Evolutionary conservation across 805 yeast species (phyloP).

Genomic region (Ogataea zsoltii): DNA sequence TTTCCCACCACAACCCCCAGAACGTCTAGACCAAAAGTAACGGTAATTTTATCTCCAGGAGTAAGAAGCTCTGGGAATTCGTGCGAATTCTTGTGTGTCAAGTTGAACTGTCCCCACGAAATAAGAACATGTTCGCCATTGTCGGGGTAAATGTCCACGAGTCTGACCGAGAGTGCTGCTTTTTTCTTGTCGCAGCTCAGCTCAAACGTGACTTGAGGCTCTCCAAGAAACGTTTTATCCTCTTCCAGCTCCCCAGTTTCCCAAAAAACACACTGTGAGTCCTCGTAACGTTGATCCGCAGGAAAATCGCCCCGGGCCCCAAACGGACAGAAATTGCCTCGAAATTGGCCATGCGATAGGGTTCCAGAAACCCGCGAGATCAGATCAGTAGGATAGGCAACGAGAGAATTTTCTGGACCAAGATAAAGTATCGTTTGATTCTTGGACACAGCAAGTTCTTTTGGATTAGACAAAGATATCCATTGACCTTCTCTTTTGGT

Average conservation of each 20-base stretch:
- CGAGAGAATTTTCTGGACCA: constrained; percentile 7
- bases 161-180: constrained; percentile 39
- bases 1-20: constrained; percentile 34
- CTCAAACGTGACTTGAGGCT: constrained; percentile 33
- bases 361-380: not conserved
- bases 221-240: constrained; percentile 36
- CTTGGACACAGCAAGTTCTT: constrained; percentile 7
- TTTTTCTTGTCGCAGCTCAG: constrained; percentile 36
- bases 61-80: constrained; percentile 38
- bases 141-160: constrained; percentile 40
- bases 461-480: constrained; percentile 31
- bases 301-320: constrained; percentile 47
- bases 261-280: constrained; percentile 37
- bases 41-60: constrained; percentile 33
- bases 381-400: not conserved
- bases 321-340: constrained; percentile 47
- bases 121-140: constrained; percentile 35
- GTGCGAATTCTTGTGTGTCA: constrained; percentile 40
- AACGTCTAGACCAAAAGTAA: constrained; percentile 39
- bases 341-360: constrained; percentile 41
- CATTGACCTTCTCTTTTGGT: constrained; percentile 39
- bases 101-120: constrained; percentile 45
- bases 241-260: constrained; percentile 31
- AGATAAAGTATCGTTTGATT: constrained; percentile 13
- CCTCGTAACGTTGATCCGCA: constrained; percentile 42